phyloP scores from a whole-genome alignment of 352 stramenopile species.

The Globisporangium nunn region DNA sequence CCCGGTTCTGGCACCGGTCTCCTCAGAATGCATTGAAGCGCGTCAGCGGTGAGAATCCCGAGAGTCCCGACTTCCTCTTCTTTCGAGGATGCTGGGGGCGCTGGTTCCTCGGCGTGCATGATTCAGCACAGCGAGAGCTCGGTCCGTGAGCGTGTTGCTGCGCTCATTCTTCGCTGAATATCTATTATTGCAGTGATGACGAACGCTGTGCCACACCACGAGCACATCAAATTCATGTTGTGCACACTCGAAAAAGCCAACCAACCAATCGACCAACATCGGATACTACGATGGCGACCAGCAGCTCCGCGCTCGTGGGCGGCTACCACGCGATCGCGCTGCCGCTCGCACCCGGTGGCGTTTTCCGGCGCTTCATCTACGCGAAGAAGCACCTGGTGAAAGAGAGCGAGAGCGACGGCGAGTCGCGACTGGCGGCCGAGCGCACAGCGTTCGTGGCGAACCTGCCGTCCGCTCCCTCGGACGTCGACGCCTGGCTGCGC shows the following conservation, averaged over 20 bases:
- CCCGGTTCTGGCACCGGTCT: neutral
- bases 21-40: slow-evolving; percentile 16
- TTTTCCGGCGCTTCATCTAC: slow-evolving; percentile 65
- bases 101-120: no score
- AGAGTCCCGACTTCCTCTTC: no score
- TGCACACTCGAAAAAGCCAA: no score
- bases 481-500: slow-evolving; percentile 41
- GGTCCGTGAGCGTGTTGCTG: no score
- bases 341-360: slow-evolving; percentile 41
- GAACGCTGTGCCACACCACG: no score
- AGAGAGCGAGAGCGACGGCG: slow-evolving; percentile 21
- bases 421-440: slow-evolving; percentile 46
- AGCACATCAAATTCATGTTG: no score
- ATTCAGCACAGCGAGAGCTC: no score
- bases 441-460: slow-evolving; percentile 77
- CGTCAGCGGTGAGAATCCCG: slow-evolving; percentile 22
- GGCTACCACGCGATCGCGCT: slow-evolving; percentile 76
- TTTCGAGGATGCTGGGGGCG: no score
- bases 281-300: neutral
- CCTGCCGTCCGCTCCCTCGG: slow-evolving; percentile 31
- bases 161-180: no score
- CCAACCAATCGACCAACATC: no score
- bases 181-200: no score
- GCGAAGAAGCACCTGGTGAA: slow-evolving; percentile 65
- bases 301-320: slow-evolving; percentile 17